Evolutionary conservation across 495 filamentous ascomycete genomes (phyloP).

Genomic region (Xylona heveae): DNA sequence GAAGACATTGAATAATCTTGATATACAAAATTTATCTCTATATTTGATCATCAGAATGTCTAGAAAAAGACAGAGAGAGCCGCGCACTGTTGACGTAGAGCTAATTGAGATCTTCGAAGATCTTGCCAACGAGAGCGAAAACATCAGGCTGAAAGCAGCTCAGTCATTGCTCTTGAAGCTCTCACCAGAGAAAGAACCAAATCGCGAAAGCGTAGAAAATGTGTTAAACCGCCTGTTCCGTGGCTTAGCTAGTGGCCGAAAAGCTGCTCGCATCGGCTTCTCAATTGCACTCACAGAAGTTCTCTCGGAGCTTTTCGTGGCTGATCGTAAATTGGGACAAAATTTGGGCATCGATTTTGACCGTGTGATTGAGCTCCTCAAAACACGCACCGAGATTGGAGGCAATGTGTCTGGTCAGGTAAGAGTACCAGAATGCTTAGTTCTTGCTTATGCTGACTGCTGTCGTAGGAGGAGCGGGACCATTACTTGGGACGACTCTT

Average conservation of each 20-base stretch:
- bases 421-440: conserved; percentile 7
- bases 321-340: conserved; percentile 4
- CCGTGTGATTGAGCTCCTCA: conserved; percentile 39
- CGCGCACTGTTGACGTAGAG: conserved; percentile 23
- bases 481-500: conserved; percentile 71
- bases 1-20: no score
- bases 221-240: conserved; percentile 47
- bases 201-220: conserved; percentile 10
- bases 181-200: conserved; percentile 8
- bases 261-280: conserved; percentile 80
- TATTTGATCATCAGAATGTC: no score
- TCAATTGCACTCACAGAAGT: conserved; percentile 76
- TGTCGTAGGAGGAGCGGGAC: conserved; percentile 56
- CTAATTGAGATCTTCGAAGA: conserved; percentile 34
- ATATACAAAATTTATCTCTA: no score
- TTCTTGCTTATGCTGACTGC: background rate
- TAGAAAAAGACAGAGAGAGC: conserved; percentile 26
- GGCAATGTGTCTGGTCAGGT: conserved; percentile 45
- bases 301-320: conserved; percentile 7
- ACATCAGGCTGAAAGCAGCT: conserved; percentile 18
- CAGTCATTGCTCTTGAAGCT: conserved; percentile 17
- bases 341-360: conserved; percentile 27
- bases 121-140: conserved; percentile 19
- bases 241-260: conserved; percentile 74
- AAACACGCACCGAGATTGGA: conserved; percentile 40